Percentiles rank a stretch among this genome's conserved stretches.
phyloP scores from a whole-genome alignment of 768 basidiomycete genomes.

The Cystofilobasidium bisporidii region DNA sequence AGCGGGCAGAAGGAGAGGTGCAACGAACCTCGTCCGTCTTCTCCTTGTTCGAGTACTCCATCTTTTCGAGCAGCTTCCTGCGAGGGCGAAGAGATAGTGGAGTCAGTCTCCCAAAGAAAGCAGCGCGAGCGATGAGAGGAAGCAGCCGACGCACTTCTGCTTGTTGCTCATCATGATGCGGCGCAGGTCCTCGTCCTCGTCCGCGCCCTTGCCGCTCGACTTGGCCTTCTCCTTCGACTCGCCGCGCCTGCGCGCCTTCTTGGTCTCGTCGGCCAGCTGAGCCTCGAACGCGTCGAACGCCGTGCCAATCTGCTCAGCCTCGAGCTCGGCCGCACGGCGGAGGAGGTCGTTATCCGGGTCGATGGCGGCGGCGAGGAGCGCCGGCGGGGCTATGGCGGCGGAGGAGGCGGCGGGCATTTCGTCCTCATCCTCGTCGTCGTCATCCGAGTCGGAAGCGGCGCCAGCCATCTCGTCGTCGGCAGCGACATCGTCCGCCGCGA shows the following conservation, averaged over 20 bases:
- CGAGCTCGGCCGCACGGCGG: conserved; percentile 76
- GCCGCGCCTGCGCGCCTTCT: conserved; percentile 29
- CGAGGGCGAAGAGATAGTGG: neutral
- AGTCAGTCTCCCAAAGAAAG: too few relatives aligned
- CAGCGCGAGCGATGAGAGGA: neutral
- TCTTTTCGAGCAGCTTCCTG: conserved; percentile 75
- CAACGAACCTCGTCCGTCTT: conserved; percentile 59
- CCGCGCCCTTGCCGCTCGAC: conserved; percentile 30
- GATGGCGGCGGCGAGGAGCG: conserved; percentile 41
- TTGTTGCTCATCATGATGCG: conserved; percentile 98
- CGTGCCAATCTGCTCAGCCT: conserved; percentile 78
- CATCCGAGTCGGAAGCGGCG: conserved; percentile 46
- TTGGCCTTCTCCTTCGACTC: conserved; percentile 16
- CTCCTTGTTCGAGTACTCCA: conserved; percentile 76
- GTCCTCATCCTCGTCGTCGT: conserved; percentile 36
- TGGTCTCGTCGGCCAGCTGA: conserved; percentile 52
- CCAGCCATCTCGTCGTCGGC: conserved; percentile 42
- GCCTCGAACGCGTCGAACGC: conserved; percentile 71
- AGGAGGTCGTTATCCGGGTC: conserved; percentile 55
- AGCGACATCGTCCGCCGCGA: conserved; percentile 26
- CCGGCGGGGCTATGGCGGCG: conserved; percentile 39
- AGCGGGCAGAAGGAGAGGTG: neutral
- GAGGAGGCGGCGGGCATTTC: conserved; percentile 31
- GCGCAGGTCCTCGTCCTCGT: conserved; percentile 70
- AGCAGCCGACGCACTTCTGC: conserved; percentile 46